Evolutionary conservation across 2,329 filamentous ascomycete genomes (phyloP).

Genomic region (Septoria linicola): DNA sequence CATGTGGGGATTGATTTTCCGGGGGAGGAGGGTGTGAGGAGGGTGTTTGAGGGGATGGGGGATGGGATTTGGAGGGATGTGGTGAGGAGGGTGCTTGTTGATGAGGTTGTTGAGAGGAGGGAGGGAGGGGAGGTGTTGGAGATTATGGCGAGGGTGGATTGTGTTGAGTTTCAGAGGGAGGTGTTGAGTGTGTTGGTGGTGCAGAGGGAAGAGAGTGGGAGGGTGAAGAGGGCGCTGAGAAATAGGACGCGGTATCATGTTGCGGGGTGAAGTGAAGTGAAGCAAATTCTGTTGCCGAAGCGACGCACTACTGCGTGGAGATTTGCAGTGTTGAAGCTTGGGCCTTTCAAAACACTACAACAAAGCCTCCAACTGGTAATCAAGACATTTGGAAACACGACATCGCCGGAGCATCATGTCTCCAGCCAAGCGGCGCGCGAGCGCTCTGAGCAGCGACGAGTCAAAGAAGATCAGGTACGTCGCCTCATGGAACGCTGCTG

Average conservation of each 20-base stretch:
- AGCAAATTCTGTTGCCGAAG: no score
- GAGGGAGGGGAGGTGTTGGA: background rate
- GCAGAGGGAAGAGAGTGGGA: background rate
- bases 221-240: background rate
- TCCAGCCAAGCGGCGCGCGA: no score
- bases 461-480: no score
- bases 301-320: no score
- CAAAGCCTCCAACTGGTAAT: no score
- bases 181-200: background rate
- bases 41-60: background rate
- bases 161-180: background rate
- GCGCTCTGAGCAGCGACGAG: no score
- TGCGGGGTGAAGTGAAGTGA: background rate
- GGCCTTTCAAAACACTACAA: no score
- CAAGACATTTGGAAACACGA: no score
- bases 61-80: background rate
- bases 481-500: no score
- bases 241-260: background rate
- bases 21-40: background rate
- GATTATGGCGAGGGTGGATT: background rate
- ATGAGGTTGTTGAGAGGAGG: background rate
- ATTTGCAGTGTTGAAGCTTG: no score
- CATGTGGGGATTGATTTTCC: constrained; percentile 9
- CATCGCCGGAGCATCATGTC: no score
- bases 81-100: background rate